Base-by-base conservation (phyloP, 179 eudicot genomes). In the Pouteria campechiana region DNA sequence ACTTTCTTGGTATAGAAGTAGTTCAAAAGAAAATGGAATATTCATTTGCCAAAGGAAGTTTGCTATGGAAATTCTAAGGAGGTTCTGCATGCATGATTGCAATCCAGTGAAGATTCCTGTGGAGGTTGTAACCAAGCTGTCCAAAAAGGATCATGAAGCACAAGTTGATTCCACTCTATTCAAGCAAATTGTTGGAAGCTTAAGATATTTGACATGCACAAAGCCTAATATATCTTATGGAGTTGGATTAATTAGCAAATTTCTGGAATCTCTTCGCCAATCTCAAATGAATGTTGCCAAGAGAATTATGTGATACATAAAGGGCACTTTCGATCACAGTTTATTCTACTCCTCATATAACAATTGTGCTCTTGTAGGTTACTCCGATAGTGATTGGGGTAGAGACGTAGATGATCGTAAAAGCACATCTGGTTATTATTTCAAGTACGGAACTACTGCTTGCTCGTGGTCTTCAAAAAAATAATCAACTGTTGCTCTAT, bases 161-260 rank as follows among this genome's bases (percentile, higher is more conserved):
- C 12, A 4, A 4, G 29, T 32, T 2, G 21, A 53, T 29, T 22
- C 57, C 6, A 39, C 27, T 7, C 3, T 39, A 0, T 51, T 38
- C 5, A 6, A 11, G 29, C 20, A 20, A 39, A 6, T 29, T 0
- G 46, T 29, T 27, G 25, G 45, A 25, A 31, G 46, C 9, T 40
- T 51, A 19, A 29, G 47, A 19, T 51, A 51, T 31, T 12, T 51
- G 12, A 51, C 57, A 0, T 51, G 38, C 11, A 51, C 57, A 17
- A 51, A 46, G 20, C 37, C 29, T 2, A 46, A 40, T 17, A 39
- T 51, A 2, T 6, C 21, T 3, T 51, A 0, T 51, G 30, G 21
- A n/a, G 13, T 40, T n/a, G 38, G 45, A 13, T 16, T 50, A 9
- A 11, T 50, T 8, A 50, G 55, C 30, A 22, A 25, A 3, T 37